These are phyloP conservation scores for Penicillium flavigenum DNA, from an alignment of 495 filamentous ascomycete species.

Conservation along the genomic window DNA sequence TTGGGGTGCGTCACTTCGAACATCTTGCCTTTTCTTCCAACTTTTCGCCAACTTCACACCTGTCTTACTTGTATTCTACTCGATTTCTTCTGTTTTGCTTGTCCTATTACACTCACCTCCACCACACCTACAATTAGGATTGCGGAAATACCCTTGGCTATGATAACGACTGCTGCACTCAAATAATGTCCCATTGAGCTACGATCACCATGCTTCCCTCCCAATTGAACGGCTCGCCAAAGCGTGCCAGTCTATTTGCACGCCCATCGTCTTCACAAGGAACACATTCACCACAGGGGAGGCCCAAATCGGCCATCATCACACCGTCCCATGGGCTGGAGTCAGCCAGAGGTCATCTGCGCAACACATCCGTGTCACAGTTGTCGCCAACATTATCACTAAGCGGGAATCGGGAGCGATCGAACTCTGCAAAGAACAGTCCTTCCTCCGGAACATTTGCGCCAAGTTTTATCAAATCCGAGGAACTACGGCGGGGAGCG, in stretches of 20 bases:
- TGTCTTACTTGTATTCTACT: not conserved
- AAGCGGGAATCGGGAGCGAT: conserved; percentile 45
- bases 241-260: conserved; percentile 76
- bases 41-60: conserved; percentile 9
- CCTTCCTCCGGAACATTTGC: conserved; percentile 78
- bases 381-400: conserved; percentile 31
- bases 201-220: conserved; percentile 44
- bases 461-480: conserved; percentile 88
- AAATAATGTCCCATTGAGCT: conserved; percentile 39
- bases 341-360: conserved; percentile 48
- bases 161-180: conserved; percentile 15
- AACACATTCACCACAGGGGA: conserved; percentile 40
- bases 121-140: not conserved
- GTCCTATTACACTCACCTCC: not conserved
- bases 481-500: conserved; percentile 62
- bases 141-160: conserved; percentile 17
- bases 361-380: conserved; percentile 57
- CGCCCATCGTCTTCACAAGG: conserved; percentile 60
- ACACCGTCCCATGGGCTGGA: conserved; percentile 51
- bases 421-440: conserved; percentile 59
- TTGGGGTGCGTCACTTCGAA: conserved; percentile 25
- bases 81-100: conserved; percentile 8
- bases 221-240: conserved; percentile 48
- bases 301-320: conserved; percentile 74
- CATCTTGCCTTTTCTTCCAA: conserved; percentile 11